Percentiles rank a stretch among this genome's conserved stretches.
These are phyloP conservation scores for Penicillium dipodomyicola DNA, from an alignment of 495 filamentous ascomycete species.

Conservation along the genomic window DNA sequence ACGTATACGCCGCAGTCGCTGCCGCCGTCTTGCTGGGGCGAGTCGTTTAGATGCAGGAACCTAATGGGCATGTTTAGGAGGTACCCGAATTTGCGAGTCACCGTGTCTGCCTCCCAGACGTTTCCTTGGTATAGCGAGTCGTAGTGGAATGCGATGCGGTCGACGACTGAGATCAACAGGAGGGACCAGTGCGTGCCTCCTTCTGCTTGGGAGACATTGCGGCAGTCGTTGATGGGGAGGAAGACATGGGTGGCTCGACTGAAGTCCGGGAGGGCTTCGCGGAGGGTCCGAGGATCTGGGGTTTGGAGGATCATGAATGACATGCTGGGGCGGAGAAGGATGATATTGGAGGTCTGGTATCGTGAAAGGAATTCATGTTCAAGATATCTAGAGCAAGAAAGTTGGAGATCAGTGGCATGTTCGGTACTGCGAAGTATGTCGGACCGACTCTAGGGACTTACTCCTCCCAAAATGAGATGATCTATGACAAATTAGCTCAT, in stretches of 20 bases:
- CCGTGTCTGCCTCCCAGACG: slow-evolving; percentile 63
- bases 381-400: slow-evolving; percentile 60
- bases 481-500: slow-evolving; percentile 29
- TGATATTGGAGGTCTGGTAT: slow-evolving; percentile 77
- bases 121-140: slow-evolving; percentile 84
- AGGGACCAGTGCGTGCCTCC: slow-evolving; percentile 95
- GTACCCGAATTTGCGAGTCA: slow-evolving; percentile 57
- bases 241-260: slow-evolving; percentile 86
- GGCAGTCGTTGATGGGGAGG: slow-evolving; percentile 90
- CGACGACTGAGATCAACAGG: slow-evolving; percentile 81
- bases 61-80: slow-evolving; percentile 63
- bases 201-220: slow-evolving; percentile 71
- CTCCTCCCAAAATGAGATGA: slow-evolving; percentile 98
- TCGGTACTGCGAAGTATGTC: slow-evolving; percentile 2
- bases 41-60: slow-evolving; percentile 77
- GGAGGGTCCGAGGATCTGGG: slow-evolving; percentile 66
- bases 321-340: slow-evolving; percentile 91
- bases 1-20: slow-evolving; percentile 96
- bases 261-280: slow-evolving; percentile 61
- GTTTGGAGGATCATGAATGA: slow-evolving; percentile 89
- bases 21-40: slow-evolving; percentile 87
- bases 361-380: slow-evolving; percentile 79
- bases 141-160: slow-evolving; percentile 94
- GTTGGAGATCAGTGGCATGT: slow-evolving; percentile 12
- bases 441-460: slow-evolving; percentile 45